phyloP scores from a whole-genome alignment of 306 rosid genomes.

The Prunus mume region DNA sequence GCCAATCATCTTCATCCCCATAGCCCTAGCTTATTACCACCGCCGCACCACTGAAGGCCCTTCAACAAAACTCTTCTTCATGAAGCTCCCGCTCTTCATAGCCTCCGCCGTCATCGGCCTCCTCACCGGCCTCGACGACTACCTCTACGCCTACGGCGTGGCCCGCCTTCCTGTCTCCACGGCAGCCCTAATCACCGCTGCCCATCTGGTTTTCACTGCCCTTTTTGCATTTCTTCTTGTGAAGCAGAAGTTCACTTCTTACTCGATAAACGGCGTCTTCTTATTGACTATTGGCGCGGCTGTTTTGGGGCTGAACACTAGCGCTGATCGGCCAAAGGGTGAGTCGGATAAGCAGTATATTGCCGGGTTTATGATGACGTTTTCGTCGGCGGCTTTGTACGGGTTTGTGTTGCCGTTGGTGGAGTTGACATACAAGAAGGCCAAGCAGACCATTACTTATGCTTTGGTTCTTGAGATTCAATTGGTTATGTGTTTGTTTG shows the following conservation, averaged over 20 bases:
- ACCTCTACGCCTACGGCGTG: conserved; percentile 62
- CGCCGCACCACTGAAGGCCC: conserved; percentile 28
- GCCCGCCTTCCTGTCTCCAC: conserved; percentile 70
- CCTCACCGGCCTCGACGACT: conserved; percentile 61
- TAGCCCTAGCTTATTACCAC: conserved; percentile 29
- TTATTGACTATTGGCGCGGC: conserved; percentile 64
- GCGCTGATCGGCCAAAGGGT: conserved; percentile 60
- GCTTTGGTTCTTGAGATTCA: conserved; percentile 80
- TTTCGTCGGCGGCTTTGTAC: conserved; percentile 60
- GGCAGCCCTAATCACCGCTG: conserved; percentile 48
- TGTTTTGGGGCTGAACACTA: conserved; percentile 53
- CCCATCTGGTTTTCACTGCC: conserved; percentile 76
- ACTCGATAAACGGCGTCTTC: conserved; percentile 51
- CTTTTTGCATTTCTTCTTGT: conserved; percentile 47
- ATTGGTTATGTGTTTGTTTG: conserved; percentile 60
- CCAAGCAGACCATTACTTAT: conserved; percentile 55
- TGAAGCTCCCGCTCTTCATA: conserved; percentile 38
- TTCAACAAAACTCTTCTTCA: conserved; percentile 22
- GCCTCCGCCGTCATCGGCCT: conserved; percentile 46
- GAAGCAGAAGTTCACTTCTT: conserved; percentile 62
- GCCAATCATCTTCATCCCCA: conserved; percentile 58
- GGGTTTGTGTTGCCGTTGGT: conserved; percentile 72
- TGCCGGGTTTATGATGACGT: conserved; percentile 60
- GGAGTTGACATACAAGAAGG: conserved; percentile 57
- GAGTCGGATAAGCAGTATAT: conserved; percentile 52